Conservation (phyloP, 257 asterid genomes). For the Salvia splendens region DNA sequence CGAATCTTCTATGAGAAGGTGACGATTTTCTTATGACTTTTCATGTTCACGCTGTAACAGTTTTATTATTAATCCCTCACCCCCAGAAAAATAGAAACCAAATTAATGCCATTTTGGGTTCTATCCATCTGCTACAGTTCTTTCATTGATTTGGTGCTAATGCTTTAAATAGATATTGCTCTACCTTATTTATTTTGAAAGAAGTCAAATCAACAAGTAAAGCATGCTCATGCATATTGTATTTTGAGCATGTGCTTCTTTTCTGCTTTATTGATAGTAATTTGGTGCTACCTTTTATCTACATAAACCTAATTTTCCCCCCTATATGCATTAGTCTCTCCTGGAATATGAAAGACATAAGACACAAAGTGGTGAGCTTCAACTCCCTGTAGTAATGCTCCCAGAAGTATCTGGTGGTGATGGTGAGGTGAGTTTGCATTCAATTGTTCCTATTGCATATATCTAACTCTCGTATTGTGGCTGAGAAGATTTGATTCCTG, state of each 20-base stretch:
- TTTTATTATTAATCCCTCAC: not conserved
- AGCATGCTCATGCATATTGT: constrained; percentile 12
- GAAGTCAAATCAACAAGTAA: constrained; percentile 9
- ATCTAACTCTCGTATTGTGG: constrained; percentile 9
- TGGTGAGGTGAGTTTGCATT: constrained; percentile 58
- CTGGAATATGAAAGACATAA: constrained; percentile 83
- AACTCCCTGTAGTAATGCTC: constrained; percentile 59
- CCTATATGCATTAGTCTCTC: constrained; percentile 57
- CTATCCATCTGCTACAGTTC: not conserved
- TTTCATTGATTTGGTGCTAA: not conserved
- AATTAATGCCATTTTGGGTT: not conserved
- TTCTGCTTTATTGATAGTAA: constrained; percentile 17
- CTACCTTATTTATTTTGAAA: constrained; percentile 22
- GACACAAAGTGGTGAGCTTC: constrained; percentile 77
- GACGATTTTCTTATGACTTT: constrained; percentile 10
- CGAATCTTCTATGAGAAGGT: constrained; percentile 98
- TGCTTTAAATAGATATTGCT: constrained; percentile 13
- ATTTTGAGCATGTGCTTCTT: constrained; percentile 8
- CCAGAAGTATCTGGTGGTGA: constrained; percentile 73
- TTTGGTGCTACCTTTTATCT: not conserved
- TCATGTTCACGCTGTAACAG: not conserved
- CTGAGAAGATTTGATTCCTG: not conserved
- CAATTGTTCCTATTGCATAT: not conserved
- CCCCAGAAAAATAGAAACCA: not conserved
- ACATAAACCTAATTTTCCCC: constrained; percentile 10